phyloP scores from a whole-genome alignment of 306 rosid species.

The Cucurbita maxima region DNA sequence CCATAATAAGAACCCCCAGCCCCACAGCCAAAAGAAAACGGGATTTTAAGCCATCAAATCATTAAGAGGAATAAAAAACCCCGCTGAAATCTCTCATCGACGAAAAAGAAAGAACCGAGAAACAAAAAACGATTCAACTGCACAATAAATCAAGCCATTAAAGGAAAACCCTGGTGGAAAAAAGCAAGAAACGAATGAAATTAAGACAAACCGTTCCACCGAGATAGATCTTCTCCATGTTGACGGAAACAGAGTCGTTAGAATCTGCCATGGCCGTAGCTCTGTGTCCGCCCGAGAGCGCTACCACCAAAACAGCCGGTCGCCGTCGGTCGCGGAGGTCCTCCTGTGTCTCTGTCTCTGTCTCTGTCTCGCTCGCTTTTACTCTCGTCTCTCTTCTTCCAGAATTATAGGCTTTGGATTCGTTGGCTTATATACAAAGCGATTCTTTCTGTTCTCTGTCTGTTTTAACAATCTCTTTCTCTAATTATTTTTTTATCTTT shows the following conservation, averaged over 20 bases:
- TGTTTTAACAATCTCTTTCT: not conserved
- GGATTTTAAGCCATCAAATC: not conserved
- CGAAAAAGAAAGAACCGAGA: not conserved
- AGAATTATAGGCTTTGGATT: slow-evolving; percentile 21
- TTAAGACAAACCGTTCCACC: slow-evolving; percentile 67
- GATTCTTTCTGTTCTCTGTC: not conserved
- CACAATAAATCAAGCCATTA: slow-evolving; percentile 7
- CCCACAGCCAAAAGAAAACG: not conserved
- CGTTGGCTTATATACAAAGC: slow-evolving; percentile 56
- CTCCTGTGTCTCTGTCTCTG: slow-evolving; percentile 6
- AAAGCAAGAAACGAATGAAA: not conserved
- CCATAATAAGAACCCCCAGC: slow-evolving; percentile 6
- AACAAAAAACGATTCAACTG: not conserved
- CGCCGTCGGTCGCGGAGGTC: not conserved
- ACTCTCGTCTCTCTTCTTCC: slow-evolving; percentile 7
- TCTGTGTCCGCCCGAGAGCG: slow-evolving; percentile 11
- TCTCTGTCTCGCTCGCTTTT: not conserved
- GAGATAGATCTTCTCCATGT: slow-evolving; percentile 85
- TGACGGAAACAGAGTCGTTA: slow-evolving; percentile 52
- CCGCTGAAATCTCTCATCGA: not conserved
- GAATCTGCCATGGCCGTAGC: slow-evolving; percentile 58
- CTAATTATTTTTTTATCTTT: not conserved
- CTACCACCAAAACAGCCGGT: slow-evolving; percentile 23
- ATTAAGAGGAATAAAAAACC: not conserved
- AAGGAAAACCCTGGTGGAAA: not conserved